Evolutionary conservation across 2,329 filamentous ascomycete genomes (phyloP).

Genomic region (Phoma sp.): DNA sequence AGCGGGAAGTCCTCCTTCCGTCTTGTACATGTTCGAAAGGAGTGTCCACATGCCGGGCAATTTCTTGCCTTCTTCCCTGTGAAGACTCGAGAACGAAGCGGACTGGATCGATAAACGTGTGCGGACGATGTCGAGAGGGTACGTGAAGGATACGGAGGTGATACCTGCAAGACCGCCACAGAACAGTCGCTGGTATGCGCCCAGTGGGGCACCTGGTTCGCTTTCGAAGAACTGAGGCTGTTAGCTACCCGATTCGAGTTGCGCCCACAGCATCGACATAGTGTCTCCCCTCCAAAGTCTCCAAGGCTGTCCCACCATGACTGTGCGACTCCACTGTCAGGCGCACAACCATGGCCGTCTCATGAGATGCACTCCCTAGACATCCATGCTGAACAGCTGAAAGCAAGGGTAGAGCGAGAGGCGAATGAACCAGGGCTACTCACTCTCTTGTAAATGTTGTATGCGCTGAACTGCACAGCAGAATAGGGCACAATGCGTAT

Average conservation of each 20-base stretch:
- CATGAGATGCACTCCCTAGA: neutral
- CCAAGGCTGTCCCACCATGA: neutral
- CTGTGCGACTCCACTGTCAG: neutral
- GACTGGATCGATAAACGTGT: conserved; percentile 96
- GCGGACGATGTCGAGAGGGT: conserved; percentile 96
- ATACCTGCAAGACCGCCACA: conserved; percentile 93
- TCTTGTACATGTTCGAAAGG: conserved; percentile 83
- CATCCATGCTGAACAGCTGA: neutral
- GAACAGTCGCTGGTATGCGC: conserved; percentile 76
- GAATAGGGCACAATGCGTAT: conserved; percentile 98
- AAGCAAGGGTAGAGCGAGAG: neutral
- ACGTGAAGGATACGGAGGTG: conserved; percentile 93
- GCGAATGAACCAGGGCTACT: conserved; percentile 43
- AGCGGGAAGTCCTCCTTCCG: conserved; percentile 82
- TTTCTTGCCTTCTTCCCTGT: conserved; percentile 56
- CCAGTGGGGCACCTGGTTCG: conserved; percentile 75
- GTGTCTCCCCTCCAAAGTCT: neutral
- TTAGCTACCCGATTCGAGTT: neutral
- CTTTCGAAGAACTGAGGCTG: conserved; percentile 73
- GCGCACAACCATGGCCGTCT: neutral
- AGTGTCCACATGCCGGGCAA: conserved; percentile 93
- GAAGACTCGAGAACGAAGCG: conserved; percentile 87
- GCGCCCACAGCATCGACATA: neutral
- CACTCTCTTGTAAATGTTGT: conserved; percentile 96
- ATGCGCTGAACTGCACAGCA: conserved; percentile 96